A percentile compares a stretch with the other conserved stretches of the same genome.
These are phyloP conservation scores for Syzygium syzygioides DNA, from an alignment of 441 rosid species.

Conservation along the genomic window DNA sequence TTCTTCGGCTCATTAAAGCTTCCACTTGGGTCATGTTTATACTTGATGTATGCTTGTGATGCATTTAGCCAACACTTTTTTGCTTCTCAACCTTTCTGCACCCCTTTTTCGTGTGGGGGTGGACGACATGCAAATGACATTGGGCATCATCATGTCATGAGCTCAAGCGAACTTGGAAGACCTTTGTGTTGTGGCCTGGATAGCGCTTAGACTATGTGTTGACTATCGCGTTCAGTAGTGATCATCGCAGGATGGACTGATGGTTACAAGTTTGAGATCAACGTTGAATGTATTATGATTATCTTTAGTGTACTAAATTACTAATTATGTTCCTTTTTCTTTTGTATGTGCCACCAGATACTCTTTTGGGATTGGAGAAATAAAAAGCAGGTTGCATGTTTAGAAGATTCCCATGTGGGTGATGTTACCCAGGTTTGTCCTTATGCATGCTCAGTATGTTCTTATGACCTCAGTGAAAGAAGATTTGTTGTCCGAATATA, in stretches of 20 bases:
- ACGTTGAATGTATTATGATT: background rate
- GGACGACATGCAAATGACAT: background rate
- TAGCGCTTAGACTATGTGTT: background rate
- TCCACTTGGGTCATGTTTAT: background rate
- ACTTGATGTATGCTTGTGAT: background rate
- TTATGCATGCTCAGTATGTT: background rate
- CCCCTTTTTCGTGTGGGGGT: rapidly evolving
- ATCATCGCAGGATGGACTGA: background rate
- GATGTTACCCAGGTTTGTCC: slow-evolving; percentile 87
- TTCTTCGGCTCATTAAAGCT: background rate
- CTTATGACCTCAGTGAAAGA: background rate
- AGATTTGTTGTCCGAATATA: background rate
- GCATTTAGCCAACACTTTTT: background rate
- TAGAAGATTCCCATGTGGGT: slow-evolving; percentile 80
- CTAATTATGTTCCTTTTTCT: background rate
- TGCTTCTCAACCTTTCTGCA: background rate
- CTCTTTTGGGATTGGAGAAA: slow-evolving; percentile 96
- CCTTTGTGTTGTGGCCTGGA: background rate
- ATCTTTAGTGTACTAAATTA: background rate
- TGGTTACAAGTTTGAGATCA: background rate
- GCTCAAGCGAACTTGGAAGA: background rate
- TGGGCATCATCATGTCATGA: background rate
- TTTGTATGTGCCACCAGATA: slow-evolving; percentile 34
- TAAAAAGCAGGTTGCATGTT: slow-evolving; percentile 83
- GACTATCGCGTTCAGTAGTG: background rate